Percentiles rank a stretch among this genome's conserved stretches.
Evolutionary conservation across 2,329 filamentous ascomycete genomes (phyloP).

Genomic region (Hymenoscyphus repandus): DNA sequence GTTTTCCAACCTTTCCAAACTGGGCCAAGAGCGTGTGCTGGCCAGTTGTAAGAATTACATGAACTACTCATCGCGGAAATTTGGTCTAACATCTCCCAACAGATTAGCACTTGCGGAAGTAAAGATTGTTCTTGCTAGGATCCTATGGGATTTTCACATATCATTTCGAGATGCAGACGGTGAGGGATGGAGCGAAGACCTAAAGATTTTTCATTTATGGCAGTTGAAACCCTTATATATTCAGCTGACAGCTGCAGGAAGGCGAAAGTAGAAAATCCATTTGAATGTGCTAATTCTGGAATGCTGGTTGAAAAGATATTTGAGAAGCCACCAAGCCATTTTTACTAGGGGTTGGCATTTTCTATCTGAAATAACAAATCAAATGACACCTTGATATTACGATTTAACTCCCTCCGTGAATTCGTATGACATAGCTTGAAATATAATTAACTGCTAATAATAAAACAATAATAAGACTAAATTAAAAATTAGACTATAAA

Average conservation of each 20-base stretch:
- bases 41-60: slow-evolving; percentile 1
- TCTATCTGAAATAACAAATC: too few species aligned
- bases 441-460: too few species aligned
- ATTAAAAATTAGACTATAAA: too few species aligned
- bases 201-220: background rate
- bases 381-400: too few species aligned
- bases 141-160: background rate
- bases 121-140: background rate
- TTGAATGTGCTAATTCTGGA: too few species aligned
- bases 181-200: background rate
- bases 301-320: too few species aligned
- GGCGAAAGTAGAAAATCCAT: background rate
- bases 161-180: background rate
- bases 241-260: background rate
- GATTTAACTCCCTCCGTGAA: too few species aligned
- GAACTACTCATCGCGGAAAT: background rate
- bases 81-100: background rate
- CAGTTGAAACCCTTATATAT: background rate
- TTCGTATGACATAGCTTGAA: too few species aligned
- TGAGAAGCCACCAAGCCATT: too few species aligned
- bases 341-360: too few species aligned
- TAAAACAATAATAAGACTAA: too few species aligned
- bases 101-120: background rate
- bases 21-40: slow-evolving; percentile 8
- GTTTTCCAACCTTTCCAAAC: slow-evolving; percentile 5